Percentiles rank a stretch among this genome's conserved stretches.
Evolutionary conservation across 1,139 yeast genomes (phyloP).

Genomic region (Sugiyamaella neomexicana): DNA sequence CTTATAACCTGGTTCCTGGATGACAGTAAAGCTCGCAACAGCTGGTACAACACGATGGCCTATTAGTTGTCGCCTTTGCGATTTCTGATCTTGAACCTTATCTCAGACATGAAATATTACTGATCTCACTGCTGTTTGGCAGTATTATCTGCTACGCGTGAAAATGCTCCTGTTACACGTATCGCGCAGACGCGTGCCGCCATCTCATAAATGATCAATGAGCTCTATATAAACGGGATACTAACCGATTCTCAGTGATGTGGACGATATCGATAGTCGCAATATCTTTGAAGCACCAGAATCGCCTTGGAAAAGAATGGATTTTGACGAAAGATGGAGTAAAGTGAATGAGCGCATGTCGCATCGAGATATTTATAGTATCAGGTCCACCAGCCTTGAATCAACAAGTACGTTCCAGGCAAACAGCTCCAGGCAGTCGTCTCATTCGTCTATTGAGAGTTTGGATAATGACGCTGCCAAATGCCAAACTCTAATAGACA

Average conservation of each 20-base stretch:
- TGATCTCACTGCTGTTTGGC: too few relatives aligned
- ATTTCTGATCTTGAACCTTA: too few relatives aligned
- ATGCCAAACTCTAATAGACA: constrained; percentile 1
- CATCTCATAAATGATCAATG: neutral
- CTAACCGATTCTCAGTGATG: constrained; percentile 15
- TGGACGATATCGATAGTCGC: constrained; percentile 22
- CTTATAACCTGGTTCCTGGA: too few relatives aligned
- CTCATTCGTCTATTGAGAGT: neutral
- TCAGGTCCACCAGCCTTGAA: constrained; percentile 11
- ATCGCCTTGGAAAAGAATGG: constrained; percentile 27
- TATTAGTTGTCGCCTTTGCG: too few relatives aligned
- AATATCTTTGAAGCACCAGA: constrained; percentile 26
- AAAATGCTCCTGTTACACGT: too few relatives aligned
- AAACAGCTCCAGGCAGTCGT: neutral
- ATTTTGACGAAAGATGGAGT: constrained; percentile 26
- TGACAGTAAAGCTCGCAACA: too few relatives aligned
- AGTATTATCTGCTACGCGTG: too few relatives aligned
- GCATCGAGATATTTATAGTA: constrained; percentile 3
- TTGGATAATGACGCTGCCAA: neutral
- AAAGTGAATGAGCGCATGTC: constrained; percentile 5
- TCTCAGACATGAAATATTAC: neutral
- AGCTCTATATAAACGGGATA: neutral
- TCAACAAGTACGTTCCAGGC: neutral
- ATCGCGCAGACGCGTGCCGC: neutral
- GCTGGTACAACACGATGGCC: too few relatives aligned